Evolutionary conservation across 208 protist species (phyloP), one percentile per base, ranked within the genome.

Genomic region (Naegleria fowleri): DNA sequence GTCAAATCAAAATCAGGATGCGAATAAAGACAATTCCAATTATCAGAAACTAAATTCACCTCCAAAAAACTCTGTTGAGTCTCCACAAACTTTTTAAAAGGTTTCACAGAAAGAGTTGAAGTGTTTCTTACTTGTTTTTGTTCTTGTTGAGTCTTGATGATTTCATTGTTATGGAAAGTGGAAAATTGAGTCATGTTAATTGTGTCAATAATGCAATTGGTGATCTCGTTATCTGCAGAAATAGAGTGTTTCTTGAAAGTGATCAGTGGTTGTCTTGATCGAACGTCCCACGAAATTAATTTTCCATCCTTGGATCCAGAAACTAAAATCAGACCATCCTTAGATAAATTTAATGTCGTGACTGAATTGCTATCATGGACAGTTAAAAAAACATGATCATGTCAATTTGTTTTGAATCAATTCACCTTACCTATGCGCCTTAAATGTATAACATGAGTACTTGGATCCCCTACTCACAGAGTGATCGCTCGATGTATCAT

Each of bases 171-270:
- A 36, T 83, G 75, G 29, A 83, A 83, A 1, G 75, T 36, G 4
- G 22, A 39, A n/a, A 83, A 83, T 83, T 83, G 75, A 83, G 75
- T 39, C 22, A 83, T 6, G 22, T n/a, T 40, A 15, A 83, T n/a
- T 0, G 75, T 83, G 5, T 13, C 13, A 83, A 83, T 83, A 15
- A 39, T 36, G 13, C 25, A n/a, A 36, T 39, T 83, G 75, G 33
- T 15, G 39, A 83, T 39, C 13, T 39, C 33, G 39, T 13, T 40
- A 83, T 83, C 75, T 38, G 22, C 55, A 67, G 55, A 15, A 39
- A 83, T 83, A 5, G n/a, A 83, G 29, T 87, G 83, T 39, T 87
- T 87, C 41, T 87, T 87, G 83, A 87, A 87, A 52, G 83, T 25
- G 43, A 52, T 16, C 5, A 87, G 41, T 51, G 33, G 33, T 87